phyloP scores from a whole-genome alignment of 805 yeast species.

The Clavispora fructus region DNA sequence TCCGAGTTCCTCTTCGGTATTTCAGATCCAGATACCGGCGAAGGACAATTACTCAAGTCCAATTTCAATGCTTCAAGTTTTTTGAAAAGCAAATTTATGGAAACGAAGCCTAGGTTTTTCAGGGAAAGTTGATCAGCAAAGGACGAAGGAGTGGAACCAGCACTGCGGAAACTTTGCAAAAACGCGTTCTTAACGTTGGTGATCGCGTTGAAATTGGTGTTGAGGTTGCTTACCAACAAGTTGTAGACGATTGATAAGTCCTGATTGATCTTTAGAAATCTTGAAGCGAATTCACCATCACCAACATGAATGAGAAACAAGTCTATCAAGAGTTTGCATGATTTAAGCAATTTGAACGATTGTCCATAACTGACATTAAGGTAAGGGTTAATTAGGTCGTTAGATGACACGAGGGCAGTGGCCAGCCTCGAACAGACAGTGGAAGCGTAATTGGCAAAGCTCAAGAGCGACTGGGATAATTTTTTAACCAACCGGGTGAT shows the following conservation, averaged over 20 bases:
- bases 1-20: slow-evolving; percentile 1
- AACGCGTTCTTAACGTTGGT: slow-evolving; percentile 8
- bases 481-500: slow-evolving; percentile 34
- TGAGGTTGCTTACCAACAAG: slow-evolving; percentile 21
- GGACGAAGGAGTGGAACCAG: neutral
- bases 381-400: slow-evolving; percentile 23
- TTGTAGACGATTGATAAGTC: slow-evolving; percentile 33
- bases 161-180: neutral
- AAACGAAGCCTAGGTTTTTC: slow-evolving; percentile 19
- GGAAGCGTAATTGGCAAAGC: slow-evolving; percentile 26
- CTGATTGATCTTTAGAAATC: slow-evolving; percentile 31
- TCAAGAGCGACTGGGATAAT: slow-evolving; percentile 22
- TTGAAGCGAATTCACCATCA: slow-evolving; percentile 22
- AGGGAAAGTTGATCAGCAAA: neutral
- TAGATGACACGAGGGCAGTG: slow-evolving; percentile 1
- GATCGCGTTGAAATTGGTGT: slow-evolving; percentile 11
- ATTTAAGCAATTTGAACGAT: slow-evolving; percentile 28
- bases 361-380: slow-evolving; percentile 31
- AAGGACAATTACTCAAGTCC: slow-evolving; percentile 16
- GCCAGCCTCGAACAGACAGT: slow-evolving; percentile 13
- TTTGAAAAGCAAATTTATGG: slow-evolving; percentile 18
- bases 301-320: slow-evolving; percentile 16
- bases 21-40: slow-evolving; percentile 1
- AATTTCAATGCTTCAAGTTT: slow-evolving; percentile 24
- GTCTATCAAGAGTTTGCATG: slow-evolving; percentile 33